A percentile compares a stretch with the other conserved stretches of the same genome.
Conservation (phyloP, 2,329 filamentous ascomycete species). For the Teratosphaeria zuluensis region DNA sequence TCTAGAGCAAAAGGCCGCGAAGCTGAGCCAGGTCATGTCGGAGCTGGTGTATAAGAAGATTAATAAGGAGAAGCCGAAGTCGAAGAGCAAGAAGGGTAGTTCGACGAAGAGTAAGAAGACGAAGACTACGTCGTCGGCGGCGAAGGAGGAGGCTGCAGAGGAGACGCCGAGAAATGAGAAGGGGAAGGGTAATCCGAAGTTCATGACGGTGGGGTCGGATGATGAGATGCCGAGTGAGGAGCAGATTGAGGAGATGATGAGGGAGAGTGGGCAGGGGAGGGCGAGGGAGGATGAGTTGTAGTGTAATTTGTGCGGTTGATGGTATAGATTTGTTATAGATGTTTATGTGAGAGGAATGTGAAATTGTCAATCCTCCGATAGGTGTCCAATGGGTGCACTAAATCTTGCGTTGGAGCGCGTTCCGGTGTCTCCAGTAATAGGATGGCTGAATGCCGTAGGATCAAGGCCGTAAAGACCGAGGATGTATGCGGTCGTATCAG, state of each 20-base stretch:
- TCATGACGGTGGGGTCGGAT: conserved; percentile 9
- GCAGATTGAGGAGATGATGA: conserved; percentile 16
- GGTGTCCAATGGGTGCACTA: no score
- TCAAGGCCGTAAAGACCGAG: no score
- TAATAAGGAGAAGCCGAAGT: conserved; percentile 24
- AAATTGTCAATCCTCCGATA: no score
- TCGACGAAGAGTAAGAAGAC: conserved; percentile 6
- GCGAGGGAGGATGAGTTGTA: conserved; percentile 10
- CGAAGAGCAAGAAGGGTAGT: conserved; percentile 20
- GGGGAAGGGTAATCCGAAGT: conserved; percentile 14
- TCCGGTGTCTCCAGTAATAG: no score
- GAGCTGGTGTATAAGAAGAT: conserved; percentile 63
- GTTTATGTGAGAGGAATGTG: no score
- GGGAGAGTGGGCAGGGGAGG: conserved; percentile 10
- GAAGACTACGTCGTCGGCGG: no score
- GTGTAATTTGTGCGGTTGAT: no score
- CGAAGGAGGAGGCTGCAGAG: neutral
- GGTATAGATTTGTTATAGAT: no score
- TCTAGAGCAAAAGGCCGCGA: conserved; percentile 55
- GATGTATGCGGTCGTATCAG: no score
- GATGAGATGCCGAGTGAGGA: conserved; percentile 19
- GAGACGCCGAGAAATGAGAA: conserved; percentile 19
- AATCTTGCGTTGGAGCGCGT: no score
- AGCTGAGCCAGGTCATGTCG: conserved; percentile 61
- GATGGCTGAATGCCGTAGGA: no score